Conservation (phyloP, 2,329 filamentous ascomycete species). For the Cercospora citrullina region DNA sequence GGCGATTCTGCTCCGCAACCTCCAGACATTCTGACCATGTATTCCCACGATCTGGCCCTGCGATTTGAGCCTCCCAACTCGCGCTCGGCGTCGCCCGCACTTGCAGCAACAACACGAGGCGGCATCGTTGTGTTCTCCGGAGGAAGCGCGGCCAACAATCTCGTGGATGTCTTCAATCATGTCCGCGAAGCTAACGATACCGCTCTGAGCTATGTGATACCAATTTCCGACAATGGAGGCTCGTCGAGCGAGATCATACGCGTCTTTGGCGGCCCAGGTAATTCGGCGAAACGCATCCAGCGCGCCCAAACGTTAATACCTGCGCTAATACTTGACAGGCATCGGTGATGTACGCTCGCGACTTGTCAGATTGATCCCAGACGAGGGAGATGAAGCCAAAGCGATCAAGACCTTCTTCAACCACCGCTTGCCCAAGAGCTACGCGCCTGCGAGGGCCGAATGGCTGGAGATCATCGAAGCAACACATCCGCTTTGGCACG, state of each 20-base stretch:
- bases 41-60: slow-evolving; percentile 21
- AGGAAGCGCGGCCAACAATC: slow-evolving; percentile 80
- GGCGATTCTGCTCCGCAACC: neutral
- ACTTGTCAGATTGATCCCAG: slow-evolving; percentile 85
- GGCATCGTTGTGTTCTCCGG: slow-evolving; percentile 80
- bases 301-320: neutral
- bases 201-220: slow-evolving; percentile 80
- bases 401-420: slow-evolving; percentile 87
- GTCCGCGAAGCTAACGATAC: slow-evolving; percentile 63
- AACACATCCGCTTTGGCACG: slow-evolving; percentile 70
- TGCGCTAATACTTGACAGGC: slow-evolving; percentile 36
- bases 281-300: neutral
- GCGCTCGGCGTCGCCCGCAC: slow-evolving; percentile 22
- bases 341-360: slow-evolving; percentile 71
- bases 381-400: slow-evolving; percentile 60
- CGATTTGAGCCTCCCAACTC: slow-evolving; percentile 17
- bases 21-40: slow-evolving; percentile 6
- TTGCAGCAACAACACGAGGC: slow-evolving; percentile 30
- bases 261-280: slow-evolving; percentile 90
- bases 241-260: slow-evolving; percentile 91
- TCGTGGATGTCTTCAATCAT: slow-evolving; percentile 82
- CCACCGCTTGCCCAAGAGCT: slow-evolving; percentile 69
- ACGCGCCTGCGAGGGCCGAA: slow-evolving; percentile 65
- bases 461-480: slow-evolving; percentile 91
- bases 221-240: slow-evolving; percentile 93